phyloP scores from a whole-genome alignment of 2,329 filamentous ascomycete genomes.

The Tolypocladium pustulatum region DNA sequence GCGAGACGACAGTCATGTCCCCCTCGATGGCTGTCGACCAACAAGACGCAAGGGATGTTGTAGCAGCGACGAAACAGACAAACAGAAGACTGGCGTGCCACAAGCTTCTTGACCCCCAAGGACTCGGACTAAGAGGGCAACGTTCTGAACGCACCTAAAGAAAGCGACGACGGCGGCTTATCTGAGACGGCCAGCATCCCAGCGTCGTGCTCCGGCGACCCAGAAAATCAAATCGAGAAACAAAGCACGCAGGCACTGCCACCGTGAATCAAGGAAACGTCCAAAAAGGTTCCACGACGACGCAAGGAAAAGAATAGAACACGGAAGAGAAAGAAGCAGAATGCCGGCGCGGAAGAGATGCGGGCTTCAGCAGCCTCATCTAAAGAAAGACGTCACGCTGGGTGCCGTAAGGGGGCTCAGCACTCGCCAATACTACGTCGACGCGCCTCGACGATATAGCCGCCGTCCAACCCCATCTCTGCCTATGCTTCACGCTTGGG shows the following conservation, averaged over 20 bases:
- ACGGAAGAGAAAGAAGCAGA: slow-evolving; percentile 13
- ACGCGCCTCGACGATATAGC: neutral
- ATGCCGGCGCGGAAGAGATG: neutral
- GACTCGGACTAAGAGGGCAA: neutral
- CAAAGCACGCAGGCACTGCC: neutral
- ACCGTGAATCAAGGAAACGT: slow-evolving; percentile 4
- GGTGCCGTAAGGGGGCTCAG: neutral
- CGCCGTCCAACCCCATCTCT: neutral
- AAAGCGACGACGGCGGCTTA: slow-evolving; percentile 4
- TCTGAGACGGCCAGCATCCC: slow-evolving; percentile 26
- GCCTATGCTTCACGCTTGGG: neutral
- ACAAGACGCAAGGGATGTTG: neutral
- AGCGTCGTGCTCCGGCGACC: slow-evolving; percentile 13
- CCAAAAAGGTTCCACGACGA: neutral
- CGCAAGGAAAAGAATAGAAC: slow-evolving; percentile 7
- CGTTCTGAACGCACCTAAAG: slow-evolving; percentile 1
- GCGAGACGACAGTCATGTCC: neutral
- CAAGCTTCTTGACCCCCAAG: neutral
- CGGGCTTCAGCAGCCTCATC: neutral
- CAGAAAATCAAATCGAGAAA: neutral
- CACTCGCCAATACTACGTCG: neutral
- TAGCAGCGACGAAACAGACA: neutral
- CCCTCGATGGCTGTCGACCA: neutral
- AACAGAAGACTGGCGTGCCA: neutral
- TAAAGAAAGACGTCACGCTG: neutral